Evolutionary conservation across 1,284 basidiomycete species (phyloP).

Genomic region (Laetiporus sulphureus): DNA sequence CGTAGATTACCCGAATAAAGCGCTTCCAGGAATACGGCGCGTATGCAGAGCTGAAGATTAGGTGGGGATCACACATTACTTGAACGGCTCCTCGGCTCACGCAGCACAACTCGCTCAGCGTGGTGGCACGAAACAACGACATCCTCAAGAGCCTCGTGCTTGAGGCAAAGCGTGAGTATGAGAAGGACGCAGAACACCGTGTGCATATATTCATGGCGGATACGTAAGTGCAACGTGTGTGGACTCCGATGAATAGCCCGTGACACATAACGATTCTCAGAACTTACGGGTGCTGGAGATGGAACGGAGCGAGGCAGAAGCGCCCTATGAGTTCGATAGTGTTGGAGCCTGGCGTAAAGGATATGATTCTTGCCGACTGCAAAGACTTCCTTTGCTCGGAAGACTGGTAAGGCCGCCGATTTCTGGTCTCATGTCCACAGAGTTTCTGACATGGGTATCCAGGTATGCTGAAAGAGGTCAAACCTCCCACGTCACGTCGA

Average conservation of each 20-base stretch:
- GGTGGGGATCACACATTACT: slow-evolving; percentile 32
- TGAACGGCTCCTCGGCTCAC: slow-evolving; percentile 4
- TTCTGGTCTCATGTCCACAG: slow-evolving; percentile 3
- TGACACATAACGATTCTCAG: slow-evolving; percentile 25
- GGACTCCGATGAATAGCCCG: slow-evolving; percentile 1
- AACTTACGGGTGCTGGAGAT: slow-evolving; percentile 71
- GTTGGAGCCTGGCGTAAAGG: slow-evolving; percentile 77
- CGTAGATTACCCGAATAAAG: slow-evolving; percentile 72
- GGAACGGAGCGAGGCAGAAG: slow-evolving; percentile 81
- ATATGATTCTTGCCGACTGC: slow-evolving; percentile 80
- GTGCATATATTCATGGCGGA: slow-evolving; percentile 84
- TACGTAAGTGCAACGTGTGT: slow-evolving; percentile 47
- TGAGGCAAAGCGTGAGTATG: slow-evolving; percentile 80
- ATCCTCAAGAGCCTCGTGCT: slow-evolving; percentile 78
- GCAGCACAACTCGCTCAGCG: slow-evolving; percentile 40
- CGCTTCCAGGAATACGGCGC: slow-evolving; percentile 67
- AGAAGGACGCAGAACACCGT: slow-evolving; percentile 81
- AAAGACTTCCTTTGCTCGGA: slow-evolving; percentile 78
- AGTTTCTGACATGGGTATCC: slow-evolving; percentile 1
- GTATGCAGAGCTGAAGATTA: slow-evolving; percentile 69
- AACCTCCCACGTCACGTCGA: slow-evolving; percentile 24
- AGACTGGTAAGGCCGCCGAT: slow-evolving; percentile 61
- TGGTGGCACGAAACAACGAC: slow-evolving; percentile 79
- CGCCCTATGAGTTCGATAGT: slow-evolving; percentile 84
- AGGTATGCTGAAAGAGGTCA: slow-evolving; percentile 82